Percentiles rank a stretch among this genome's conserved stretches.
Evolutionary conservation across 2,329 filamentous ascomycete genomes (phyloP).

Genomic region (Blastomyces percursus): DNA sequence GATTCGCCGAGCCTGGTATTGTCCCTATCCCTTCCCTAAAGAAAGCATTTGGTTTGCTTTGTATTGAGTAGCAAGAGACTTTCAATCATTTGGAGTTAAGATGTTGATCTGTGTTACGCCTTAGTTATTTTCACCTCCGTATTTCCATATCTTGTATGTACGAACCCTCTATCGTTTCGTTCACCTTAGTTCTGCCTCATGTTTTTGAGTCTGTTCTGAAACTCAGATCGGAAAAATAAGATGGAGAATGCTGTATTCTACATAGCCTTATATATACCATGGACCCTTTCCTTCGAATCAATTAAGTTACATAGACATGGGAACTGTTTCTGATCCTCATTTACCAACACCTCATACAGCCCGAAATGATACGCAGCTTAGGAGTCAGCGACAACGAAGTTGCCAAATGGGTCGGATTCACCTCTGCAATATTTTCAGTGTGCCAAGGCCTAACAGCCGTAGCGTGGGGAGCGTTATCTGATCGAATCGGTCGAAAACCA

Average conservation of each 20-base stretch:
- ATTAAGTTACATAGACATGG: slow-evolving; percentile 10
- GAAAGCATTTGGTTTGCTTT: background rate
- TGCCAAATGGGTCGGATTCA: slow-evolving; percentile 69
- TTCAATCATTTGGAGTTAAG: slow-evolving; percentile 7
- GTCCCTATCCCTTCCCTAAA: slow-evolving; percentile 29
- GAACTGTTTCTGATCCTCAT: slow-evolving; percentile 13
- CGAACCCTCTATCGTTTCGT: slow-evolving; percentile 10
- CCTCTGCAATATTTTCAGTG: slow-evolving; percentile 60
- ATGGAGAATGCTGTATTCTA: background rate
- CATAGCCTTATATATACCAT: background rate
- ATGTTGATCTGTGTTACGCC: slow-evolving; percentile 8
- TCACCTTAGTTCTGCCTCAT: background rate
- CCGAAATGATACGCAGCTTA: slow-evolving; percentile 76
- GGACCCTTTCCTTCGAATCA: background rate
- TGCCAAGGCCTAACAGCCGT: slow-evolving; percentile 62
- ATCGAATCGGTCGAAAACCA: slow-evolving; percentile 70
- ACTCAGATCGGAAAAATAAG: background rate
- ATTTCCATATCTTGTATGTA: slow-evolving; percentile 48
- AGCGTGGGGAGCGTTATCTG: slow-evolving; percentile 65
- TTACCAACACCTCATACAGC: slow-evolving; percentile 34
- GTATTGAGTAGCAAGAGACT: background rate
- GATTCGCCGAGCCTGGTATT: slow-evolving; percentile 59
- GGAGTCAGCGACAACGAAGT: slow-evolving; percentile 56
- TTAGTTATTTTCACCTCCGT: slow-evolving; percentile 55
- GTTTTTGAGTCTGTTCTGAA: slow-evolving; percentile 1